phyloP scores from a whole-genome alignment of 2,329 filamentous ascomycete genomes.

The Talaromyces sp. region DNA sequence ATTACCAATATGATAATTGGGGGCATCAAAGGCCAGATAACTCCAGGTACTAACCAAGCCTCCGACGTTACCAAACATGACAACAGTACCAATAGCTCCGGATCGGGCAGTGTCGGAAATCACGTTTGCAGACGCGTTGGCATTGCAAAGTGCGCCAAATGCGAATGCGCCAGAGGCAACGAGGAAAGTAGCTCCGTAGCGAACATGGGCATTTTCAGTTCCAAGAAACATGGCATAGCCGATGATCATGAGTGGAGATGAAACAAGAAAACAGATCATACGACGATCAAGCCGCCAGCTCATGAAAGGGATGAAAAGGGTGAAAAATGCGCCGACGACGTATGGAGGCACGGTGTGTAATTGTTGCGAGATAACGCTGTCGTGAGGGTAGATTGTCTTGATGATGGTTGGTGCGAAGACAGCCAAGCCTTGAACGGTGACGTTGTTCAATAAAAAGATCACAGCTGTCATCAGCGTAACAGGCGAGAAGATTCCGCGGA shows the following conservation, averaged over 20 bases:
- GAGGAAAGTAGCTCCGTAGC: slow-evolving; percentile 80
- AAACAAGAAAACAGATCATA: slow-evolving; percentile 66
- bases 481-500: slow-evolving; percentile 62
- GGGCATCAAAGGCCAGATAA: slow-evolving; percentile 61
- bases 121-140: slow-evolving; percentile 67
- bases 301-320: slow-evolving; percentile 69
- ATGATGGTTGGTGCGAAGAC: slow-evolving; percentile 74
- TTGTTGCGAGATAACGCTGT: slow-evolving; percentile 60
- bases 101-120: slow-evolving; percentile 67
- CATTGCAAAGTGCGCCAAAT: slow-evolving; percentile 63
- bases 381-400: slow-evolving; percentile 61
- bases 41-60: slow-evolving; percentile 65
- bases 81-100: slow-evolving; percentile 54
- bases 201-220: slow-evolving; percentile 58
- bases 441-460: slow-evolving; percentile 64
- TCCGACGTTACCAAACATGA: slow-evolving; percentile 72
- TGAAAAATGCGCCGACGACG: slow-evolving; percentile 72
- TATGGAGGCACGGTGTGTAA: slow-evolving; percentile 56
- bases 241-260: slow-evolving; percentile 65
- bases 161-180: slow-evolving; percentile 75
- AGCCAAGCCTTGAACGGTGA: slow-evolving; percentile 61
- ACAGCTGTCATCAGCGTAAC: slow-evolving; percentile 56
- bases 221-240: slow-evolving; percentile 73
- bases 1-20: slow-evolving; percentile 68
- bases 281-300: slow-evolving; percentile 72